Conservation (phyloP, 345 rosid genomes). For the Nephelium lappaceum region DNA sequence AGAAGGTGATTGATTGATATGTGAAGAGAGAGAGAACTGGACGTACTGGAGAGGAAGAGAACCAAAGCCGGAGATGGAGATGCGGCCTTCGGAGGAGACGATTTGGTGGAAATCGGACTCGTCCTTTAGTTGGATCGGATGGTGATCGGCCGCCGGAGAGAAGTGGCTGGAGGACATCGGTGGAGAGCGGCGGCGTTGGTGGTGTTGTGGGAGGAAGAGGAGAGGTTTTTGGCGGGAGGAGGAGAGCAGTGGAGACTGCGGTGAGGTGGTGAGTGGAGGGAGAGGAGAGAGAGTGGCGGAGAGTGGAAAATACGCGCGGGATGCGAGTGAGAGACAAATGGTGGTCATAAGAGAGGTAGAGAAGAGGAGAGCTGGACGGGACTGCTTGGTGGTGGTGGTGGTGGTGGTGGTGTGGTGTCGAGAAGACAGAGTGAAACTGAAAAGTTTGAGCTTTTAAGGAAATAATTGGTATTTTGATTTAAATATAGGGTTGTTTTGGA, state of each 20-base stretch:
- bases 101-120: conserved; percentile 62
- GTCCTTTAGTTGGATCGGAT: conserved; percentile 47
- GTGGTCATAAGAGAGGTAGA: background rate
- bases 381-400: background rate
- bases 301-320: conserved; percentile 13
- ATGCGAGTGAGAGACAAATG: background rate
- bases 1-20: background rate
- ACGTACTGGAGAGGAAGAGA: conserved; percentile 90
- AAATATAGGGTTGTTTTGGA: background rate
- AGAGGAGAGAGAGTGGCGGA: conserved; percentile 5
- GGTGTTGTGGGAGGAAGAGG: conserved; percentile 17
- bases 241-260: background rate
- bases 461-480: background rate
- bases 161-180: conserved; percentile 29
- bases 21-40: background rate
- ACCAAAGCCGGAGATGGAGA: conserved; percentile 93
- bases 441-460: background rate
- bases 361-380: conserved; percentile 3
- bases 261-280: background rate
- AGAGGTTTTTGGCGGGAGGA: conserved; percentile 21
- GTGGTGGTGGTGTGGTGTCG: background rate
- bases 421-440: no score
- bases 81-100: conserved; percentile 57
- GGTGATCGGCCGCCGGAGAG: conserved; percentile 18
- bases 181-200: background rate